Base-by-base conservation (phyloP, 352 stramenopile genomes). In the Pythium utonaiense region DNA sequence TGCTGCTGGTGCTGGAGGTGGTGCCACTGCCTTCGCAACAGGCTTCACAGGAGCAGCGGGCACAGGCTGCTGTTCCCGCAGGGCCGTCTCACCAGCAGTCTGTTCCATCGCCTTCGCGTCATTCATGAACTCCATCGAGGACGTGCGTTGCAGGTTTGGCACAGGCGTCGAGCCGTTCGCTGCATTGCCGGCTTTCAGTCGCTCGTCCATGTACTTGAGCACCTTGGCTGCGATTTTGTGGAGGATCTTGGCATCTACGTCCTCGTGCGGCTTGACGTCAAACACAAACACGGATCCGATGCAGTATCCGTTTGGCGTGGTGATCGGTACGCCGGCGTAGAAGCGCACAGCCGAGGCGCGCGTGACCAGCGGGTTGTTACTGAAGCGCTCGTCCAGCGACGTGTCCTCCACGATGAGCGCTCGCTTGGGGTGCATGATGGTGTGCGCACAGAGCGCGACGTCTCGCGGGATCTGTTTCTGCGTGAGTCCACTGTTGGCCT, bases 241-340 rank as follows among this genome's bases (percentile, higher is more conserved):
- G 38, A 93, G 63, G 47, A 93, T 88, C 66, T 91, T 90, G 50
- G 83, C 77, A 64, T 93, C 83, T 30, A 90, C 80, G 17, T 89
- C 70, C 25, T 75, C 57, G 58, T 93, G 83, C 21, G 77, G 61
- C 68, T 93, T 93, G 66, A 93, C 83, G 57, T 93, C 83, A 33
- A 93, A 93, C 4, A 93, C 83, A 66, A 93, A 93, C 36, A 93
- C 83, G 0, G 83, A 93, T 47, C 83, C 83, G 51, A 93, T 93
- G 67, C 83, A 93, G 42, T 75, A 88, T 22, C 81, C 81, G 56
- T 68, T 86, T 40, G 81, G 78, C 10, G 84, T 90, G 6, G 83
- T 91, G 57, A 93, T 91, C 7, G 83, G 83, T 33, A 93, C 83
- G 52, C 81, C 83, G 1, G 83, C 83, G 67, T 93, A 93, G 66